Conservation (phyloP, 306 rosid genomes). For the Cicer cuneatum region DNA sequence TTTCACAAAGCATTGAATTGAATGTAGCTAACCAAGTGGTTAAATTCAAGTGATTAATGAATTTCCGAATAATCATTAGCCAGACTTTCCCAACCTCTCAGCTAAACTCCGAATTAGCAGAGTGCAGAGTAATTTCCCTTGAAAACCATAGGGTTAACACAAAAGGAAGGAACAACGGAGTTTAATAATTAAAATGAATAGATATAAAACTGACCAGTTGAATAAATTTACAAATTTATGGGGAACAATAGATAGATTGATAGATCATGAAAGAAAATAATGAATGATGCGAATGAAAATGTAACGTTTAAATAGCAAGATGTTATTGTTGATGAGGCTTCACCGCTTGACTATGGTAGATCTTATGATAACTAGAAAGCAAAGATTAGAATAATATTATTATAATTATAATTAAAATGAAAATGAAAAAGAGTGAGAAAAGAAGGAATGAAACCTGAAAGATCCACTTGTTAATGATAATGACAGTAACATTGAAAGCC, state of each 20-base stretch:
- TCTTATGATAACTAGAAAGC: slow-evolving; percentile 20
- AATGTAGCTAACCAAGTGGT: neutral
- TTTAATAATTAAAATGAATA: neutral
- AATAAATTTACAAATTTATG: neutral
- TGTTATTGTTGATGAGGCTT: neutral
- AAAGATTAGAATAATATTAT: neutral
- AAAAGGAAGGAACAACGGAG: neutral
- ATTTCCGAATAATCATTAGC: too few relatives aligned
- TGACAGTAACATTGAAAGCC: slow-evolving; percentile 91
- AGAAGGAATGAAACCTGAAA: slow-evolving; percentile 61
- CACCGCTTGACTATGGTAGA: slow-evolving; percentile 12
- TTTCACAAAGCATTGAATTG: neutral
- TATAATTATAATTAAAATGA: neutral
- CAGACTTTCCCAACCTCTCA: too few relatives aligned
- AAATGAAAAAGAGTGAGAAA: neutral
- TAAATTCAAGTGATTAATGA: too few relatives aligned
- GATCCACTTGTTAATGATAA: slow-evolving; percentile 97
- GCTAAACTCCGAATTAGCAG: too few relatives aligned
- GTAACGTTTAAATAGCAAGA: neutral
- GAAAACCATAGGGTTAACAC: too few relatives aligned
- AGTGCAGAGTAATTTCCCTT: too few relatives aligned
- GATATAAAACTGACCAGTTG: neutral
- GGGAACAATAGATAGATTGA: neutral
- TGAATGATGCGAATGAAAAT: neutral
- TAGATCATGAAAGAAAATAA: neutral